Percentiles rank a stretch among this genome's conserved stretches.
phyloP scores from a whole-genome alignment of 2,329 filamentous ascomycete genomes.

The Cladophialophora psammophila region DNA sequence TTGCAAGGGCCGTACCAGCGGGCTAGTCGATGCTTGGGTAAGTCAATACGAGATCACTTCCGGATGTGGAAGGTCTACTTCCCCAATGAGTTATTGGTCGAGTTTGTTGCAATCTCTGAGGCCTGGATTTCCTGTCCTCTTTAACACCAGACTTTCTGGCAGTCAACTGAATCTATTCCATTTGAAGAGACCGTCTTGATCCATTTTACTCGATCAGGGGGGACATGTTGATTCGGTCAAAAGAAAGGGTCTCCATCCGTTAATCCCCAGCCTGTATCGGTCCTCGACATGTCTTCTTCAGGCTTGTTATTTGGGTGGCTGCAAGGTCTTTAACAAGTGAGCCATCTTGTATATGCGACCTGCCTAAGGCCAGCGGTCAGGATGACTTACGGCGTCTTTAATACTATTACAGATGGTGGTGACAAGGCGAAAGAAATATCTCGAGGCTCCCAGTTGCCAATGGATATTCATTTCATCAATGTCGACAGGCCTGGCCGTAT shows the following conservation, averaged over 20 bases:
- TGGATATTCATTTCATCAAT: constrained; percentile 17
- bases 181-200: not conserved
- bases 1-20: too few relatives aligned
- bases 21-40: constrained; percentile 1
- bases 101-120: not conserved
- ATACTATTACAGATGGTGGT: not conserved
- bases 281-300: not conserved
- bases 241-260: not conserved
- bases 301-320: not conserved
- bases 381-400: not conserved
- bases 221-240: not conserved
- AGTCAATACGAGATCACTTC: not conserved
- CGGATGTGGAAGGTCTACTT: constrained; percentile 16
- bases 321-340: constrained; percentile 7
- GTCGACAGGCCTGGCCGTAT: constrained; percentile 13
- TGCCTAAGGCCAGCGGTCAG: not conserved
- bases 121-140: not conserved
- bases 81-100: constrained; percentile 4
- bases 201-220: not conserved
- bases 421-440: not conserved
- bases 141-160: not conserved
- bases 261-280: not conserved
- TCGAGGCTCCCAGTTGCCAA: constrained; percentile 6
- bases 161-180: not conserved
- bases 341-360: constrained; percentile 4